These are phyloP conservation scores for Akanthomyces muscarius DNA, from an alignment of 2,329 filamentous ascomycete species.

Conservation along the genomic window DNA sequence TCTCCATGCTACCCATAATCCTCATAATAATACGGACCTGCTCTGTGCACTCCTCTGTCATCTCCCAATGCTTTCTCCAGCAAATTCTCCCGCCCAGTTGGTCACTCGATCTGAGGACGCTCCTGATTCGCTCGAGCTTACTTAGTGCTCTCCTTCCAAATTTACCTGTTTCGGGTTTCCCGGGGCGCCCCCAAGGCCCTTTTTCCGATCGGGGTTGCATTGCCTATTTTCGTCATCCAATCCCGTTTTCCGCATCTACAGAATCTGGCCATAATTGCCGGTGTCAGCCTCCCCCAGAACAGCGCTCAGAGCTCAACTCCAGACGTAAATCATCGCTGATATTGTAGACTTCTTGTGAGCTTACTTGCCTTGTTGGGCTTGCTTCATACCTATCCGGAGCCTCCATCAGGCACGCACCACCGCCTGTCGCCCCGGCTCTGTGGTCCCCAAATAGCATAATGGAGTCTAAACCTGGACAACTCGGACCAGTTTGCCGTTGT, in stretches of 20 bases:
- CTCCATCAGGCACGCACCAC: neutral
- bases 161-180: conserved; percentile 16
- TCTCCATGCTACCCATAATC: conserved; percentile 15
- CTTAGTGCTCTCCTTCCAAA: conserved; percentile 6
- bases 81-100: neutral
- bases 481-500: conserved; percentile 10
- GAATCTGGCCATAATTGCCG: conserved; percentile 11
- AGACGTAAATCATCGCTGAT: neutral
- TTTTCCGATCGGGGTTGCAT: conserved; percentile 10
- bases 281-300: conserved; percentile 8
- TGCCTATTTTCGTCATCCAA: conserved; percentile 4
- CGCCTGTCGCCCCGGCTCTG: neutral
- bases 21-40: conserved; percentile 8
- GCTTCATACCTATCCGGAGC: neutral
- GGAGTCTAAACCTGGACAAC: conserved; percentile 12
- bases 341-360: neutral
- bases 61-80: neutral
- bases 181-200: neutral
- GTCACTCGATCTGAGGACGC: neutral
- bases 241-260: conserved; percentile 7
- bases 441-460: conserved; percentile 2
- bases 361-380: conserved; percentile 11
- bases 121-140: neutral
- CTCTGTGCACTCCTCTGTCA: conserved; percentile 11
- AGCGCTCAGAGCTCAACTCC: neutral